These are phyloP conservation scores for Debaryomyces castellii DNA, from an alignment of 805 yeast species.

Conservation along the genomic window DNA sequence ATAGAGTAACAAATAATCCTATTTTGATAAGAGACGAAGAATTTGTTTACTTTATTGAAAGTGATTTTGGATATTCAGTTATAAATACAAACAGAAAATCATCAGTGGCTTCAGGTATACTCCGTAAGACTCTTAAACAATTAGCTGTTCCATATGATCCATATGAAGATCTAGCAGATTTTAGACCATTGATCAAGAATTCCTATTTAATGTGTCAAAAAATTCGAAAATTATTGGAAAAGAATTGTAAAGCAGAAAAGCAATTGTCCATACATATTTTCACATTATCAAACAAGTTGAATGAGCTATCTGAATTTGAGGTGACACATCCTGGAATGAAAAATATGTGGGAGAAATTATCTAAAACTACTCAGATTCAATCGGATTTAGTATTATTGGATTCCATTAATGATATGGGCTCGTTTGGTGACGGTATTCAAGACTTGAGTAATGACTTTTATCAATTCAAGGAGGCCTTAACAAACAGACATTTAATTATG, in stretches of 20 bases:
- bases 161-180: constrained; percentile 72
- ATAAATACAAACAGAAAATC: constrained; percentile 56
- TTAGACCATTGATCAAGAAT: constrained; percentile 83
- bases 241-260: constrained; percentile 56
- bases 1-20: constrained; percentile 70
- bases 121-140: constrained; percentile 88
- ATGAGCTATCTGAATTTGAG: constrained; percentile 42
- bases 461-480: constrained; percentile 86
- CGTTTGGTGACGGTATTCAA: constrained; percentile 72
- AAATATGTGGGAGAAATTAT: constrained; percentile 73
- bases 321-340: constrained; percentile 66
- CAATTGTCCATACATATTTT: constrained; percentile 44
- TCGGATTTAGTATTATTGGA: constrained; percentile 78
- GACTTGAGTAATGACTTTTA: constrained; percentile 72
- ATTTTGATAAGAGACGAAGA: constrained; percentile 86
- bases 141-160: constrained; percentile 91
- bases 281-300: constrained; percentile 48
- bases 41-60: constrained; percentile 77
- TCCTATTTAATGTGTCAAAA: constrained; percentile 61
- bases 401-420: constrained; percentile 69
- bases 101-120: constrained; percentile 77
- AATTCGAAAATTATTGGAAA: constrained; percentile 52
- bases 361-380: constrained; percentile 63
- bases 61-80: constrained; percentile 66
- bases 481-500: constrained; percentile 91